Conservation (phyloP, 129 eudicot species). For the Pittosporum tobira region DNA sequence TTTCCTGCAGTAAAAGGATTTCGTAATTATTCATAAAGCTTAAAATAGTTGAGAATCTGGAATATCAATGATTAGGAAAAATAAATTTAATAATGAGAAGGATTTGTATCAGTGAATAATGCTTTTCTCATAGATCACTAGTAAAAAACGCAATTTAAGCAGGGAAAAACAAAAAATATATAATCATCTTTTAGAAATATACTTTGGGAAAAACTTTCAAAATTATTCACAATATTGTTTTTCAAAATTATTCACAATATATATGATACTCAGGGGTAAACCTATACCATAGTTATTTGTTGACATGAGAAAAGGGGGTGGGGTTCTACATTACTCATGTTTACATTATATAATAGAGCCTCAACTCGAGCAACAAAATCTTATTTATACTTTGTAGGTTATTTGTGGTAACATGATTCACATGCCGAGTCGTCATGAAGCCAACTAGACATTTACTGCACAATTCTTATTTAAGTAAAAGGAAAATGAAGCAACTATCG, state of each 20-base stretch:
- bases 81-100: neutral
- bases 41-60: neutral
- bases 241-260: no score
- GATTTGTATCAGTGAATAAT: no score
- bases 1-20: constrained; percentile 43
- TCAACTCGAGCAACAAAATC: neutral
- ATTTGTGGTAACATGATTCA: no score
- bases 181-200: no score
- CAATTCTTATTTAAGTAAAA: neutral
- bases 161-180: no score
- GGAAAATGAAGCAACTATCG: neutral
- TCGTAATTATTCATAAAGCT: neutral
- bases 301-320: neutral
- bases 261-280: neutral
- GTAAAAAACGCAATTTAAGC: no score
- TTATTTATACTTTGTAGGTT: no score
- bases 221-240: no score
- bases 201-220: neutral
- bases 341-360: neutral
- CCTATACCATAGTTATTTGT: no score
- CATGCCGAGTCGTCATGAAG: no score
- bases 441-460: no score
- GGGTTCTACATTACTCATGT: neutral
- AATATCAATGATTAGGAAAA: neutral
- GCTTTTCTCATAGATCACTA: no score